phyloP scores from a whole-genome alignment of 768 basidiomycete genomes.

The Phallus indusiatus region DNA sequence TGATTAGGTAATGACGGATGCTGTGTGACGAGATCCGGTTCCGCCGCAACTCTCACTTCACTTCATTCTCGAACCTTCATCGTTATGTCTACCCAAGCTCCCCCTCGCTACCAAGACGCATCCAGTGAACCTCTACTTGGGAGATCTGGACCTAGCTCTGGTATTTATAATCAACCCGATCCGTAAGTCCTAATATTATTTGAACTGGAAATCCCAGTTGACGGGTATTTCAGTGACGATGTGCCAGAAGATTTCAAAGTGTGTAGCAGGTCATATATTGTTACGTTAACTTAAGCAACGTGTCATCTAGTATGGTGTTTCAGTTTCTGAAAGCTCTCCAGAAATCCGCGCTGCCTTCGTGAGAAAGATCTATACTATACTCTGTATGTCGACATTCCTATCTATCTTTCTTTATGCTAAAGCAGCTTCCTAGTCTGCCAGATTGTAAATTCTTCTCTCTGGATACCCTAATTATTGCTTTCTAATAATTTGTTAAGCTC shows the following conservation, averaged over 20 bases:
- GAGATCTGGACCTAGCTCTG: constrained; percentile 30
- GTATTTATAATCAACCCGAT: constrained; percentile 64
- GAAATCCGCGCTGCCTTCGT: constrained; percentile 83
- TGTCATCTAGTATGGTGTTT: constrained; percentile 58
- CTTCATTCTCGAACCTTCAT: background rate
- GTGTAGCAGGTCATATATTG: constrained; percentile 8
- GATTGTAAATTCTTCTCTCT: constrained; percentile 47
- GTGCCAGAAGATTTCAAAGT: constrained; percentile 94
- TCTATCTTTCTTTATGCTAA: background rate
- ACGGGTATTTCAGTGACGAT: constrained; percentile 34
- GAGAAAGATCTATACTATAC: constrained; percentile 84
- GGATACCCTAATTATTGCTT: background rate
- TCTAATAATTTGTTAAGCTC: constrained; percentile 28
- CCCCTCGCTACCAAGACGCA: constrained; percentile 42
- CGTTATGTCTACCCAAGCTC: background rate
- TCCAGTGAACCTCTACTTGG: constrained; percentile 45
- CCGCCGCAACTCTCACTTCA: background rate
- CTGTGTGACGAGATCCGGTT: background rate
- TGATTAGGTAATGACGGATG: background rate
- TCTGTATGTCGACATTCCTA: constrained; percentile 46
- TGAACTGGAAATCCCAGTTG: background rate
- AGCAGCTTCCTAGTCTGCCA: constrained; percentile 45
- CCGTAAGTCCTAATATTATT: constrained; percentile 12
- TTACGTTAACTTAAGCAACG: constrained; percentile 11
- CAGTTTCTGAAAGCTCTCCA: constrained; percentile 64